Conservation (phyloP, 495 filamentous ascomycete species). For the Lasiosphaeria hispida region DNA sequence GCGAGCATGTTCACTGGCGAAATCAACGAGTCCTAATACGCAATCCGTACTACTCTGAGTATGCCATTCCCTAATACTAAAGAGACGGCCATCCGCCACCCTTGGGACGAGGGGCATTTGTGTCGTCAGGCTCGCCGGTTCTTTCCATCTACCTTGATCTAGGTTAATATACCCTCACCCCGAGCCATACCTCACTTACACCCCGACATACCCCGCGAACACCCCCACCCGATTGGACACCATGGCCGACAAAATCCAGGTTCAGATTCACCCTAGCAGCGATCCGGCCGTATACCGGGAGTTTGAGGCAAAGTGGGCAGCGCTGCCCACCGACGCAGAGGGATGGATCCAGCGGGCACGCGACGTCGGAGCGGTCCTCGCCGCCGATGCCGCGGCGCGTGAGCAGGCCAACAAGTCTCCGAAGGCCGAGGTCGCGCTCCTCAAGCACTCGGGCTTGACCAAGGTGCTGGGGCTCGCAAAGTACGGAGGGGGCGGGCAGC, state of each 20-base stretch:
- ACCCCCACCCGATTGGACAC: background rate
- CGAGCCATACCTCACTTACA: no score
- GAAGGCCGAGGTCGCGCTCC: conserved; percentile 52
- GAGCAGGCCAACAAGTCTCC: conserved; percentile 58
- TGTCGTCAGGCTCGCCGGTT: no score
- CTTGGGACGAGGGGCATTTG: no score
- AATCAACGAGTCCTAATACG: no score
- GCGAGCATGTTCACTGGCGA: no score
- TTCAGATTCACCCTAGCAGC: conserved; percentile 32
- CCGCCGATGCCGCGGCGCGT: conserved; percentile 49
- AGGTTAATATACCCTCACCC: no score
- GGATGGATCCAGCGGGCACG: conserved; percentile 52
- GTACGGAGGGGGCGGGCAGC: conserved; percentile 57
- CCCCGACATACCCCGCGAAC: background rate
- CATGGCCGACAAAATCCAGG: conserved; percentile 7
- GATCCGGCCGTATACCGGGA: conserved; percentile 52
- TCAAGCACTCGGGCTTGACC: conserved; percentile 56
- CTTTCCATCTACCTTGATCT: no score
- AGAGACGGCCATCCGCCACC: no score
- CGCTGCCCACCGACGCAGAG: conserved; percentile 41
- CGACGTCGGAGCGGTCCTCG: conserved; percentile 53
- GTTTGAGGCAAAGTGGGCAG: conserved; percentile 47
- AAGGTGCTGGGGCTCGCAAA: conserved; percentile 54
- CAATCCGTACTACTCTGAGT: no score
- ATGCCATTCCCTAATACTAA: no score